Base-by-base conservation (phyloP, 1,139 yeast species). In the Scheffersomyces parashehatae region DNA sequence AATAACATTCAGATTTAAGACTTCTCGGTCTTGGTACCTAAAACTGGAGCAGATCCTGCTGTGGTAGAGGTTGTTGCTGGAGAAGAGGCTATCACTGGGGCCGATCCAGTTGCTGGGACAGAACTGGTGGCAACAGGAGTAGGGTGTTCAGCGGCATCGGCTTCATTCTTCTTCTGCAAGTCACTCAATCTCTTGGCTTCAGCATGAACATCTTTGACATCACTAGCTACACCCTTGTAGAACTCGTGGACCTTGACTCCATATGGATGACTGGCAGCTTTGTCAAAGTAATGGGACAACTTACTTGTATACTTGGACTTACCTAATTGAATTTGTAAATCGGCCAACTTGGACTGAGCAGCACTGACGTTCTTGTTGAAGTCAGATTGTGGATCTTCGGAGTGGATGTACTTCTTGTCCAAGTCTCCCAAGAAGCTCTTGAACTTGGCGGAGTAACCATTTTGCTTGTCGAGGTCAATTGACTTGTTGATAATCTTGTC, bases 151-250 rank as follows among this genome's bases (percentile, higher is more conserved):
- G 35, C 35, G 15, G 35, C 10, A 5, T 15, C 40, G 8, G 31
- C 33, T 11, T 37, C 42, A 40, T 60, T 49, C 39, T 61, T 62
- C 55, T 75, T 73, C 62, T 82, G 79, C 59, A 83, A 60, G 40
- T 79, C 83, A 20, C 85, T 85, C 58, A 86, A 72, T 56, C 93
- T 74, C 53, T 75, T 71, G 29, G 95, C 95, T 64, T 86, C 93
- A 44, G 71, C 74, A 63, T 87, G 91, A 40, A 86, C 88, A 44
- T 81, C 82, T 40, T 68, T 67, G 3, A 77, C 86, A 52, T 83
- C 87, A 46, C 70, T 70, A 11, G 78, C 79, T 36, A 82, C 72
- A 33, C 62, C 74, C 35, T 74, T 62, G 65, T 83, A 80, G 64
- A 77, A 81, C 11, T 64, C 59, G 49, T 78, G 81, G 36, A 82